Base-by-base conservation (phyloP, 2,329 filamentous ascomycete species). In the Neofusicoccum laricinum region DNA sequence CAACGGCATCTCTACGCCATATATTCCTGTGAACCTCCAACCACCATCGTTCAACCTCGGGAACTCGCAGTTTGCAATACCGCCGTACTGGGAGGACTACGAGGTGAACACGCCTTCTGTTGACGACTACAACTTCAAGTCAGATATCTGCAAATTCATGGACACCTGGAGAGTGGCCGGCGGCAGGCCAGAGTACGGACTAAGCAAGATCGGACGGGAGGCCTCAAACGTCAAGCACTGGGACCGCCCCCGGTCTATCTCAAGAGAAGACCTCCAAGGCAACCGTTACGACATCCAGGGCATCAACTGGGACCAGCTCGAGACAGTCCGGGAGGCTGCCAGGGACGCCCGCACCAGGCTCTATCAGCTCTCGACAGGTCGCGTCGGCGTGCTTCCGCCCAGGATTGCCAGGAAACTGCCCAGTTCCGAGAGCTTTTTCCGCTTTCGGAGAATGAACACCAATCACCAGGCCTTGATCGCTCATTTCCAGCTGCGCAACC, bases 401-500 rank as follows among this genome's bases (percentile, higher is more conserved):
- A 36, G 17, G 17, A 58, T 51, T 49, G 58, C 55, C 11, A 58
- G 36, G n/a, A 25, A 14, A 12, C 61, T 82, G 10, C 76, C 76
- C 8, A 73, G 73, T 41, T 75, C 73, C 1, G 82, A 82, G 66
- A 75, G 71, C 19, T 83, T 78, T 67, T 85, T 84, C 71, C 76
- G 75, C 4, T 82, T 81, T 63, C 77, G 78, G 48, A 75, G 79
- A 34, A 83, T 83, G 76, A 79, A 82, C 66, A 82, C 81, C 0
- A 74, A 74, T 11, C 79, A 83, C 66, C 80, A 77, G 62, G 80
- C 83, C 4, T 79, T 77, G n/a, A 80, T 84, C 51, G 79, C 82
- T 34, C 85, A 88, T 70, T 87, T 86, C 67, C 85, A 88, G 68
- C 78, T 88, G 3, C 84, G 85, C 14, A 86, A 87, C 67, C 73